Evolutionary conservation across 805 yeast genomes (phyloP).

Genomic region (Starmerella stellata): DNA sequence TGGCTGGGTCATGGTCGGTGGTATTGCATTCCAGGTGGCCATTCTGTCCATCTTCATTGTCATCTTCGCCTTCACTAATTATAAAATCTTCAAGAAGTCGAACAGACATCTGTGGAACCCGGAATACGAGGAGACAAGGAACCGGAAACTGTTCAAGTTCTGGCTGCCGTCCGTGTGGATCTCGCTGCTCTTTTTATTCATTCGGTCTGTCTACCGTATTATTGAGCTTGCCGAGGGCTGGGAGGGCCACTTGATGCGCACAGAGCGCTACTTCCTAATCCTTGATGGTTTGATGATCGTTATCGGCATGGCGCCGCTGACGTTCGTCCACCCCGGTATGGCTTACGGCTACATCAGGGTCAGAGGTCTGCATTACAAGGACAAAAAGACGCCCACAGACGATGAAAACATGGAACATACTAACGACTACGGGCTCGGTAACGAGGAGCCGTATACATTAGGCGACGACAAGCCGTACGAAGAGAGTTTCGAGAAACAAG

Average conservation of each 20-base stretch:
- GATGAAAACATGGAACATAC: no score
- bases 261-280: slow-evolving; percentile 40
- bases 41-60: slow-evolving; percentile 45
- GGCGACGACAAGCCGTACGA: no score
- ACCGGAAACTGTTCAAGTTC: slow-evolving; percentile 14
- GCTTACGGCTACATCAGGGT: slow-evolving; percentile 28
- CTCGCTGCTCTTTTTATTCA: slow-evolving; percentile 37
- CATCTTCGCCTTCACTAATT: slow-evolving; percentile 30
- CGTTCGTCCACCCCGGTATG: slow-evolving; percentile 47
- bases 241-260: slow-evolving; percentile 43
- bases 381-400: background rate
- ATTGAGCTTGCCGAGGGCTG: slow-evolving; percentile 59
- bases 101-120: slow-evolving; percentile 12
- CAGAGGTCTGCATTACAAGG: slow-evolving; percentile 15
- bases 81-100: slow-evolving; percentile 4
- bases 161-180: slow-evolving; percentile 17
- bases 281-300: slow-evolving; percentile 48
- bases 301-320: slow-evolving; percentile 30
- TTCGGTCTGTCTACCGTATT: slow-evolving; percentile 57
- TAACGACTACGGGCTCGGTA: no score
- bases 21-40: slow-evolving; percentile 57
- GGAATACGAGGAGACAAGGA: slow-evolving; percentile 9
- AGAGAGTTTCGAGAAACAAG: no score
- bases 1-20: slow-evolving; percentile 57
- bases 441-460: no score